Conservation (phyloP, 768 basidiomycete genomes). For the Russula vinacea region DNA sequence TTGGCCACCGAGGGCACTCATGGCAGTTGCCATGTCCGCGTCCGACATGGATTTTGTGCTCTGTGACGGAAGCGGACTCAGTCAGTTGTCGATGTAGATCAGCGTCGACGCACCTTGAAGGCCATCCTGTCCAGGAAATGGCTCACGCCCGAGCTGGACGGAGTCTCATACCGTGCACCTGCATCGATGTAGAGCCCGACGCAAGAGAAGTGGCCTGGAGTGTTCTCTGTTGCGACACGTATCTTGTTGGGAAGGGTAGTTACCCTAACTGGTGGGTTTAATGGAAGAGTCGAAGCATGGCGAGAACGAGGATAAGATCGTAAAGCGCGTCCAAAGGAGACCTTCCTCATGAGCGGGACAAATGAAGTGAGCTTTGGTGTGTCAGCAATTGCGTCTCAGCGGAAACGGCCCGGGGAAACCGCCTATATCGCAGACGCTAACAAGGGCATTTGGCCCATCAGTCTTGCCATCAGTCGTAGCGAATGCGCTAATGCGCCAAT, state of each 20-base stretch:
- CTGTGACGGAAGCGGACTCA: constrained; percentile 41
- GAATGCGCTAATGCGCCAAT: no score
- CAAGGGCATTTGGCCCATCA: no score
- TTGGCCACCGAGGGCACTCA: constrained; percentile 85
- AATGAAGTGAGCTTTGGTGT: background rate
- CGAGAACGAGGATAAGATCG: constrained; percentile 20
- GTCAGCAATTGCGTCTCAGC: background rate
- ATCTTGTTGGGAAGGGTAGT: constrained; percentile 91
- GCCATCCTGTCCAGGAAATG: constrained; percentile 96
- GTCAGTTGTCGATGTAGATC: constrained; percentile 7
- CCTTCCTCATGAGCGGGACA: constrained; percentile 19
- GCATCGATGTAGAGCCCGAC: constrained; percentile 93
- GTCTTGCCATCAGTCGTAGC: no score
- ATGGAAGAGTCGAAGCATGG: constrained; percentile 21
- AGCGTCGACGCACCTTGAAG: constrained; percentile 68
- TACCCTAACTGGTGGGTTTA: constrained; percentile 48
- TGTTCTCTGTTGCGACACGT: constrained; percentile 84
- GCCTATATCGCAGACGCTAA: no score
- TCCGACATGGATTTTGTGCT: constrained; percentile 68
- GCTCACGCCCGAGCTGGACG: constrained; percentile 70
- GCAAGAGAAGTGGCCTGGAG: constrained; percentile 92
- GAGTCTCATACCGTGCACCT: constrained; percentile 84
- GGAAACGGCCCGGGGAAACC: background rate
- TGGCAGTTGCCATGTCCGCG: constrained; percentile 74
- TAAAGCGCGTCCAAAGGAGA: constrained; percentile 19